phyloP scores from a whole-genome alignment of 495 filamentous ascomycete genomes.

The Haplographium delicatum region DNA sequence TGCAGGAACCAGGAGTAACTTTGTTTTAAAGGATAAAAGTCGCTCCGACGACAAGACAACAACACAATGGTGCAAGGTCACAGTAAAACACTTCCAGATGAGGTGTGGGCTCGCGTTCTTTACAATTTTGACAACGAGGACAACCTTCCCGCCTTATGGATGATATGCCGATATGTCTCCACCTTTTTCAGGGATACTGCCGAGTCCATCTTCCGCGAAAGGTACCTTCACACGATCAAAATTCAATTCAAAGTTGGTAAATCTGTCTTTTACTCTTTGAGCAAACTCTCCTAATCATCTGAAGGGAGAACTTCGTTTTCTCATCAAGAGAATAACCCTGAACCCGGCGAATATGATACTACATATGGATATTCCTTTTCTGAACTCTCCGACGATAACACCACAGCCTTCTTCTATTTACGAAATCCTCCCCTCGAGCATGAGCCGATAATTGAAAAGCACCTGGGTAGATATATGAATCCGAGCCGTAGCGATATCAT shows the following conservation, averaged over 20 bases:
- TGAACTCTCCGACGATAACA: background rate
- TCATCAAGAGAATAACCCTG: background rate
- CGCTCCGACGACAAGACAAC: too few relatives aligned
- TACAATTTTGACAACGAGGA: background rate
- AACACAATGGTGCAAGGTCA: too few relatives aligned
- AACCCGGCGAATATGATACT: background rate
- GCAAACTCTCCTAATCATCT: too few relatives aligned
- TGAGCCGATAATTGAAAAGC: background rate
- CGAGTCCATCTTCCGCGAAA: conserved; percentile 7
- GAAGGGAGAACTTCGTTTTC: background rate
- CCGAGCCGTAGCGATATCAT: background rate
- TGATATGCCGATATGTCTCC: conserved; percentile 3
- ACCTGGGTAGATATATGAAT: background rate
- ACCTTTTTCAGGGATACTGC: background rate
- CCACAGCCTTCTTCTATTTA: background rate
- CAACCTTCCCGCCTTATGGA: conserved; percentile 1
- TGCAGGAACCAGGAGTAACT: too few relatives aligned
- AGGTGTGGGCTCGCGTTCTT: conserved; percentile 2
- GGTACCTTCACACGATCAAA: background rate
- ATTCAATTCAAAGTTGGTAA: conserved; percentile 1
- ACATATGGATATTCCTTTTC: background rate
- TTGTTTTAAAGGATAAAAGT: too few relatives aligned
- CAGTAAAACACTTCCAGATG: too few relatives aligned
- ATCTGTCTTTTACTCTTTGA: background rate
- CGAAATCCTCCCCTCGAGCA: background rate